Base-by-base conservation (phyloP, 495 filamentous ascomycete genomes). In the Talaromyces trachyspermus region DNA sequence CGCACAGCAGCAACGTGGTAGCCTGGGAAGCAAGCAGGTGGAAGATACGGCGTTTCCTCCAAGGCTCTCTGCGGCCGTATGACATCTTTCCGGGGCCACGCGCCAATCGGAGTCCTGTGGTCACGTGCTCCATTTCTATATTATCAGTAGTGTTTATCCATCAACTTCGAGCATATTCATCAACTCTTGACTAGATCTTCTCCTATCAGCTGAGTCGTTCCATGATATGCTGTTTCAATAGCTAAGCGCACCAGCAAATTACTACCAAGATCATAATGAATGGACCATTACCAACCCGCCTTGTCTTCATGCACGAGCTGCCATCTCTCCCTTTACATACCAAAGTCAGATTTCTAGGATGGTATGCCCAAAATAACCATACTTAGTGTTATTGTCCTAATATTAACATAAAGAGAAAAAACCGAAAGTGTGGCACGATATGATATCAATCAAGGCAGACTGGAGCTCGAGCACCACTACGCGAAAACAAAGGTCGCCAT, bases 291-390 rank as follows among this genome's bases (percentile, higher is more conserved):
- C 79, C 88, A 15, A 85, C 84, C 8, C 72, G 64, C 32, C 75
- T 86, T 29, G 79, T 78, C 47, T 79, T 89, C 48, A 75, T 95
- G 35, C 79, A 77, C 14, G 68, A 78, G 25, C 69, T 95, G 5
- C 65, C 69, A 12, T 61, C 56, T 22, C 68, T 71, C 27, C 64
- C 72, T 18, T 54, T 70, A 12, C 82, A 85, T 27, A 70, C 78
- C 11, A 96, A 96, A 65, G 79, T 96, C 49, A 81, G 91, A 44
- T 95, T 96, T 65, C 71, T 96, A 19, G 90, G 89, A 64, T 96
- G 91, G 89, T 92, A 74, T 69, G 80, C 62, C 20, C 43, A 20
- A 33, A 32, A 23, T 15, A 43, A 6, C 11, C 22, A 3, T 11
- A 24, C 29, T 15, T 9, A 37, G 2, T 37, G n/a, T 37, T 9